These are phyloP conservation scores for Sclerotinia minor DNA, from an alignment of 2,329 filamentous ascomycete species.

Conservation along the genomic window DNA sequence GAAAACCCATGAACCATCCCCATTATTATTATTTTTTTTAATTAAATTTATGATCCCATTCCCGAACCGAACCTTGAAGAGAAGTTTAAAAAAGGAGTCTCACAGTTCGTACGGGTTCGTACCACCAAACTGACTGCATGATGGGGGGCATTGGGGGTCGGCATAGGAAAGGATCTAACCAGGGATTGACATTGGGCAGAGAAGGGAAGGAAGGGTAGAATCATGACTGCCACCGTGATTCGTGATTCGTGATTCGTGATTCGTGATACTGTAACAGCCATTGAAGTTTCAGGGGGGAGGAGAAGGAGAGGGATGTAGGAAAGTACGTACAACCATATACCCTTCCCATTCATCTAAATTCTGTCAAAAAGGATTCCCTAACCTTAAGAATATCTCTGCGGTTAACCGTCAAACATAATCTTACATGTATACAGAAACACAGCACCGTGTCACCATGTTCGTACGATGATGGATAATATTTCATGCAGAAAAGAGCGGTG, in stretches of 20 bases:
- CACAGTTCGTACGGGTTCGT: too few species aligned
- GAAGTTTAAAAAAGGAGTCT: constrained; percentile 9
- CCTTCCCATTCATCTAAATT: background rate
- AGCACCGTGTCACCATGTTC: background rate
- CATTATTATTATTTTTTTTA: constrained; percentile 12
- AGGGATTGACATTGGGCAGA: constrained; percentile 8
- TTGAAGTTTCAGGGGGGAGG: constrained; percentile 6
- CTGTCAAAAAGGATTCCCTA: background rate
- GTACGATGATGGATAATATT: background rate
- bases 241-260: background rate
- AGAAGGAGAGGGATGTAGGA: too few species aligned
- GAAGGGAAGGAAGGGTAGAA: background rate
- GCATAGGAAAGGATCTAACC: constrained; percentile 1
- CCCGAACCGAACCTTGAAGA: background rate
- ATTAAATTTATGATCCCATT: background rate
- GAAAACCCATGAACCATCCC: background rate
- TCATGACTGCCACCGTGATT: background rate
- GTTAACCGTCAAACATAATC: background rate
- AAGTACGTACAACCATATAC: background rate
- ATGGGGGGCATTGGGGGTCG: constrained; percentile 1
- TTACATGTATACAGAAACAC: background rate
- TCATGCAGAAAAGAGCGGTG: constrained; percentile 11
- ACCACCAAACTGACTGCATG: constrained; percentile 3
- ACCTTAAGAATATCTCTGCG: background rate
- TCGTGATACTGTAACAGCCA: background rate